Base-by-base conservation (phyloP, 2,329 filamentous ascomycete species). In the Fusarium sp. region DNA sequence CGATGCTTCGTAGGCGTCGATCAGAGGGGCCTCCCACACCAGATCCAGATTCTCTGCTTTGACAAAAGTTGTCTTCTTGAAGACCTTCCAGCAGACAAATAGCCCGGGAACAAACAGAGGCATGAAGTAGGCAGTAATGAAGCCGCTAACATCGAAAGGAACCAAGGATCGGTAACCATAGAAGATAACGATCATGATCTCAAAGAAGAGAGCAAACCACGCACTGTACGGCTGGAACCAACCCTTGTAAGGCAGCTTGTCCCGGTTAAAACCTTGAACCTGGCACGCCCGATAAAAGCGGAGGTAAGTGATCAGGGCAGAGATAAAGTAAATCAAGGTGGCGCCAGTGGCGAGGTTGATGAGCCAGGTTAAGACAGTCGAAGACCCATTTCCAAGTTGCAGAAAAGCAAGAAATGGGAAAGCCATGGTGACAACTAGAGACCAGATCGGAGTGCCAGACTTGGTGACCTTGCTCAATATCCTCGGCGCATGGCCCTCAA, bases 11-110 rank as follows among this genome's bases (percentile, higher is more conserved):
- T 89, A 89, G 0, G 81, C 82, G 68, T 90, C 88, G 56, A 90
- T 86, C 30, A 81, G 75, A 23, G 86, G 87, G 41, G 83, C 80
- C 72, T 90, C 83, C 88, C 87, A 87, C 42, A 88, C 79, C 11
- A 90, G 80, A 72, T 90, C 88, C 6, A 84, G 83, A 72, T 91
- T 85, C 7, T 81, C 74, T 0, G 88, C 80, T 4, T 79, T 79
- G 18, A 89, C 80, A 37, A 86, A 79, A 59, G 82, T 83, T 4
- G 89, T 91, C 57, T 79, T 82, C 79, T 89, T 87, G 73, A 88
- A 16, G 7, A 91, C 6, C 79, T 92, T 92, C 88, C 88, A 92
- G 67, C 82, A 81, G 18, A 83, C 54, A 71, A 84, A 90, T 30
- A 88, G 78, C 32, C 88, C 73, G 7, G 84, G 80, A 0, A 84